Percentiles rank a stretch among this genome's conserved stretches.
These are phyloP conservation scores for Chaetomiaceae sp. DNA, from an alignment of 2,329 filamentous ascomycete species.

Conservation along the genomic window DNA sequence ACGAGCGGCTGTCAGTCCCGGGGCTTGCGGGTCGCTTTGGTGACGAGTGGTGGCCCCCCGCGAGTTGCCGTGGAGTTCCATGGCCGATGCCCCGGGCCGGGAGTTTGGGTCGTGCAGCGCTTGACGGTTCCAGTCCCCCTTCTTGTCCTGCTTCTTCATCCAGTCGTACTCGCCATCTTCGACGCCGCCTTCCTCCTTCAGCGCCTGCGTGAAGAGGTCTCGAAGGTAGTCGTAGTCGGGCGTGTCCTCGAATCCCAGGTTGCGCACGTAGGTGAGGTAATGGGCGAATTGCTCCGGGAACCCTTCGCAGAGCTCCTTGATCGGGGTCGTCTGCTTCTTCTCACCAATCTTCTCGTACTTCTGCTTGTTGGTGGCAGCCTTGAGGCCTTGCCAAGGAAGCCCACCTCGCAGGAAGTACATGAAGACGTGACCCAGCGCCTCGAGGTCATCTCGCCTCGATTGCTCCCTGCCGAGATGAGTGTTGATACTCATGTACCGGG, in stretches of 20 bases:
- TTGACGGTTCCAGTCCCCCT: conserved; percentile 71
- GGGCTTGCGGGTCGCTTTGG: conserved; percentile 48
- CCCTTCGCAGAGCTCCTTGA: conserved; percentile 94
- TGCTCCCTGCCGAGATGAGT: conserved; percentile 95
- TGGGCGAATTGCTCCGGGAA: conserved; percentile 98
- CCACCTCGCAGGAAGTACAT: conserved; percentile 69
- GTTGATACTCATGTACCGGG: conserved; percentile 99
- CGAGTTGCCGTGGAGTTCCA: conserved; percentile 73
- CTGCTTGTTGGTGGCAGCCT: conserved; percentile 78
- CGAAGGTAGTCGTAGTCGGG: conserved; percentile 97
- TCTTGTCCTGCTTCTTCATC: conserved; percentile 86
- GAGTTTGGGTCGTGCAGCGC: conserved; percentile 71
- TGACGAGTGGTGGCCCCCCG: conserved; percentile 60
- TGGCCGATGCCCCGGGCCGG: conserved; percentile 73
- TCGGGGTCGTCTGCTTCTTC: conserved; percentile 97
- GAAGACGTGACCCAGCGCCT: conserved; percentile 73
- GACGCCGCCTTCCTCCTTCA: conserved; percentile 89
- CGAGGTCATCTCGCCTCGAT: conserved; percentile 89
- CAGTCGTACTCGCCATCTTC: conserved; percentile 99
- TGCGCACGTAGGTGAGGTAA: conserved; percentile 94
- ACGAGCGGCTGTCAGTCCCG: conserved; percentile 69
- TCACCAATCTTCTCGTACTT: conserved; percentile 99
- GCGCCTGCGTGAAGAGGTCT: conserved; percentile 89
- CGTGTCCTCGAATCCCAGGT: conserved; percentile 96
- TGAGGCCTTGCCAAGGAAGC: conserved; percentile 66